A percentile compares a stretch with the other conserved stretches of the same genome.
phyloP scores from a whole-genome alignment of 139 green algal species.

The Coelastrella sp. region DNA sequence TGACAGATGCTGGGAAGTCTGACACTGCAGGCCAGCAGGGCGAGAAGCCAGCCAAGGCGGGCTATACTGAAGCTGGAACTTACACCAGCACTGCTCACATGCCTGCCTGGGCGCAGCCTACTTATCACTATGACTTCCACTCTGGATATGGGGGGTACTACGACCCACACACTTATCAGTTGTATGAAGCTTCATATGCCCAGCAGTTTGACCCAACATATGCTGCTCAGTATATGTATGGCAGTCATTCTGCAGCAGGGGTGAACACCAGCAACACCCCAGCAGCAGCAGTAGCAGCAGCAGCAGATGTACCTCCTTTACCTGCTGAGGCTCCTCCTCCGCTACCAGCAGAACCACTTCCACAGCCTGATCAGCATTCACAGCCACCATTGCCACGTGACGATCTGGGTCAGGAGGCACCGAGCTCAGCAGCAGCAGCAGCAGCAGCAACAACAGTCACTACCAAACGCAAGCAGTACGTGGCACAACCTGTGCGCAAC shows the following conservation, averaged over 20 bases:
- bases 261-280: not conserved
- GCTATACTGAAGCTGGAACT: not conserved
- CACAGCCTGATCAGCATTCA: not conserved
- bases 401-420: too few relatives aligned
- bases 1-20: too few relatives aligned
- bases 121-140: constrained; percentile 37
- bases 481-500: not conserved
- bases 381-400: not conserved
- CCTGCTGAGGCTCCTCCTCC: constrained; percentile 1
- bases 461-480: not conserved
- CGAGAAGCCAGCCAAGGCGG: not conserved
- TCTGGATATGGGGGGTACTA: not conserved
- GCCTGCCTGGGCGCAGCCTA: constrained; percentile 33
- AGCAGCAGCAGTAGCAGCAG: not conserved
- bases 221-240: not conserved
- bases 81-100: constrained; percentile 34
- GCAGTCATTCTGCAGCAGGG: not conserved
- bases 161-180: not conserved
- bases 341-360: not conserved
- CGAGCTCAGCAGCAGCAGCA: not conserved
- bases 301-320: constrained; percentile 3
- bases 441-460: not conserved
- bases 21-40: too few relatives aligned
- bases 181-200: constrained; percentile 1
- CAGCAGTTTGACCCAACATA: not conserved